Evolutionary conservation across 139 green algal genomes (phyloP).

Genomic region (Tetratostichococcus sp.): DNA sequence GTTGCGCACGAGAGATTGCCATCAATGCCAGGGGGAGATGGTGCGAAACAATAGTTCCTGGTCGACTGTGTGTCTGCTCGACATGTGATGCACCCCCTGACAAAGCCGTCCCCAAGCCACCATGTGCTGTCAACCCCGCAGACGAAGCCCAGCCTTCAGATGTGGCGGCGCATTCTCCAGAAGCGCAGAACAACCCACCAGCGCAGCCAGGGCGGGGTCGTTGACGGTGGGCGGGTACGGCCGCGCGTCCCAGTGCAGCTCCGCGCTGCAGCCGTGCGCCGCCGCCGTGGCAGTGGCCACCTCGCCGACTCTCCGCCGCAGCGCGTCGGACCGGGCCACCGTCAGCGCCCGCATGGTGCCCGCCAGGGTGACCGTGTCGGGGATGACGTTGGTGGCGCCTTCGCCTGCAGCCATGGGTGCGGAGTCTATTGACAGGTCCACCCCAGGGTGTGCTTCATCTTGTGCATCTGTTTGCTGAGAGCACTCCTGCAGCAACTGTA

Average conservation of each 20-base stretch:
- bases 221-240: background rate
- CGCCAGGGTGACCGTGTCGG: conserved; percentile 8
- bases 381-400: conserved; percentile 29
- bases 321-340: background rate
- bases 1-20: no score
- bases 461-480: no score
- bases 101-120: no score
- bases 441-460: background rate
- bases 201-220: background rate
- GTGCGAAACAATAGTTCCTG: no score
- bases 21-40: no score
- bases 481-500: no score
- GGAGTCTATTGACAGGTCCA: no score
- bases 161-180: no score
- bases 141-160: no score
- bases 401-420: background rate
- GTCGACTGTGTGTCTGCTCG: no score
- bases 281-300: background rate
- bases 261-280: background rate
- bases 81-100: no score
- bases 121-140: no score
- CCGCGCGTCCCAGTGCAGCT: background rate
- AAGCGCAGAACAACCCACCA: background rate
- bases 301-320: background rate
- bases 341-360: conserved; percentile 29